phyloP scores from a whole-genome alignment of 805 yeast genomes.

The Candida boidinii region DNA sequence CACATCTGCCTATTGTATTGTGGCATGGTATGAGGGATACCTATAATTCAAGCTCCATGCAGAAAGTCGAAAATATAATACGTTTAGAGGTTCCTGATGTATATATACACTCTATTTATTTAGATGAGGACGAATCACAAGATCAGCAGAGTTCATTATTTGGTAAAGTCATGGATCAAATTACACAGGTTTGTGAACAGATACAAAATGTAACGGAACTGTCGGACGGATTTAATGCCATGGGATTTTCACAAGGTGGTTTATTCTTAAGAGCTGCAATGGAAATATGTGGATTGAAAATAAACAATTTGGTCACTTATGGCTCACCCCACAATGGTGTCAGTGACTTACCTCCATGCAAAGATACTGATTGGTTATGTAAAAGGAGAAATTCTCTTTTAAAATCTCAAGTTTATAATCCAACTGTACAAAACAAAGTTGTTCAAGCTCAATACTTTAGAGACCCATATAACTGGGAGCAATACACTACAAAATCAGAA shows the following conservation, averaged over 20 bases:
- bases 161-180: slow-evolving; percentile 51
- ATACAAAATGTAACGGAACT: slow-evolving; percentile 38
- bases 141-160: slow-evolving; percentile 51
- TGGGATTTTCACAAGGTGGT: slow-evolving; percentile 84
- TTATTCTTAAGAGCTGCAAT: slow-evolving; percentile 61
- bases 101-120: slow-evolving; percentile 42
- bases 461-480: slow-evolving; percentile 43
- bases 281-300: slow-evolving; percentile 44
- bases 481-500: slow-evolving; percentile 45
- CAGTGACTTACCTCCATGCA: slow-evolving; percentile 56
- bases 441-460: slow-evolving; percentile 75
- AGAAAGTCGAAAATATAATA: slow-evolving; percentile 33
- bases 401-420: slow-evolving; percentile 52
- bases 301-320: slow-evolving; percentile 54
- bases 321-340: slow-evolving; percentile 82
- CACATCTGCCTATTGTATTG: slow-evolving; percentile 39
- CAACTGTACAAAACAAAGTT: slow-evolving; percentile 43
- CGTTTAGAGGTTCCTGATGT: slow-evolving; percentile 38
- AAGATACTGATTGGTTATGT: slow-evolving; percentile 49
- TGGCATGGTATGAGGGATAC: slow-evolving; percentile 87
- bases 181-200: slow-evolving; percentile 48
- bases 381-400: slow-evolving; percentile 42
- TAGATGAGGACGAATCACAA: slow-evolving; percentile 37
- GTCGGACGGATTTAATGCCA: slow-evolving; percentile 52
- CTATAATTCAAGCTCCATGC: slow-evolving; percentile 54